These are phyloP conservation scores for Gnomoniopsis sp. DNA, from an alignment of 2,329 filamentous ascomycete genomes.

Conservation along the genomic window DNA sequence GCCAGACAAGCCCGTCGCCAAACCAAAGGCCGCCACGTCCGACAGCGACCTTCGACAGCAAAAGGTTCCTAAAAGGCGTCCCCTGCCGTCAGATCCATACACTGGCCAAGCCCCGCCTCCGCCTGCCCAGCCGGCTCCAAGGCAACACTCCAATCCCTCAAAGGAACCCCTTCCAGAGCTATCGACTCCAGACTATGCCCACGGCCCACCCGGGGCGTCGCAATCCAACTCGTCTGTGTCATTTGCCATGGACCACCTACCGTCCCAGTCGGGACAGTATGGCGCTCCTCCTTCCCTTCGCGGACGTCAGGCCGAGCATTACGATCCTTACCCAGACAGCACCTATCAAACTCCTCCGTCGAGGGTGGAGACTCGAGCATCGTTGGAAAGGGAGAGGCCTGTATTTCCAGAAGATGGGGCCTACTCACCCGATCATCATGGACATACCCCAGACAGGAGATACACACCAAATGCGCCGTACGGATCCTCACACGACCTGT, in stretches of 20 bases:
- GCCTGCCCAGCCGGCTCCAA: constrained; percentile 17
- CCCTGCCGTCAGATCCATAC: constrained; percentile 76
- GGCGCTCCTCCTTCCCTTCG: constrained; percentile 34
- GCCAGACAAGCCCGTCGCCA: constrained; percentile 64
- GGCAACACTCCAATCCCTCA: constrained; percentile 6
- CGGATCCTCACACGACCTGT: constrained; percentile 30
- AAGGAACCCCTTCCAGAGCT: constrained; percentile 24
- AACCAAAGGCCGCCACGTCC: constrained; percentile 41
- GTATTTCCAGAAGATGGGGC: constrained; percentile 35
- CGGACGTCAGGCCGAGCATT: constrained; percentile 33
- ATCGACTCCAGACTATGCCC: constrained; percentile 38
- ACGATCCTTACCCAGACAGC: constrained; percentile 30
- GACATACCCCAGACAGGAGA: constrained; percentile 32
- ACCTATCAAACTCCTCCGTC: constrained; percentile 20
- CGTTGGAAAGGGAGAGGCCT: constrained; percentile 32
- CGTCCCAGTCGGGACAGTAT: constrained; percentile 51
- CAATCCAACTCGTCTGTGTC: constrained; percentile 40
- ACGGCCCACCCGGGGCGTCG: constrained; percentile 41
- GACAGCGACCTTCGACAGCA: constrained; percentile 40
- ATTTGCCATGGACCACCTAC: constrained; percentile 49
- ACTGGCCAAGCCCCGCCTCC: constrained; percentile 45
- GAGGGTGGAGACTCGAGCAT: constrained; percentile 4
- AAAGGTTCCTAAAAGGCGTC: constrained; percentile 74
- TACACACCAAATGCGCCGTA: constrained; percentile 26
- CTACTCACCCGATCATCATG: constrained; percentile 32